Evolutionary conservation across 192 early-diverging fungal genomes (phyloP), one percentile per base, ranked within the genome.

Genomic region (Glomus cerebriforme): DNA sequence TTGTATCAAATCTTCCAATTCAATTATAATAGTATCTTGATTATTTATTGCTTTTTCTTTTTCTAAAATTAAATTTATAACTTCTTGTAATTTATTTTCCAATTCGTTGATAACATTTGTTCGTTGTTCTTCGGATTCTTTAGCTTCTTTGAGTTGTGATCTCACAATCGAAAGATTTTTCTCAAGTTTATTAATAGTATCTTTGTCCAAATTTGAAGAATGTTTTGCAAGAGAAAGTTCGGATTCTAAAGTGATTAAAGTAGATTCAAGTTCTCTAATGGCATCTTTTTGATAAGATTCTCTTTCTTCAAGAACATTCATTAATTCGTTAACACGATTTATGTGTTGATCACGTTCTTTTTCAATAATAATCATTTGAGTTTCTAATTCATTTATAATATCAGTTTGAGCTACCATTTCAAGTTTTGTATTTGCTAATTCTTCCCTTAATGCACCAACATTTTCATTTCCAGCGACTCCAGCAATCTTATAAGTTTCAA

Each of bases 271-370:
- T n/a, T 19, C 63, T 39, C 27, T 34, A 27, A 77, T 34, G 0
- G 75, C 62, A 34, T 77, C 75, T 65, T 65, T 66, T 43, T 77
- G 75, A n/a, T 47, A 39, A 65, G 62, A 10, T 45, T 77, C 60
- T 45, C 29, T 65, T 47, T 77, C 62, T 65, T 77, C 29, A 58
- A 78, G 77, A 7, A 24, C 31, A n/a, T 32, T 37, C 39, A 19
- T 59, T 26, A 78, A 34, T 59, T 78, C 77, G 35, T 47, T n/a
- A 31, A 68, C 66, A 19, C 47, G 77, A 45, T 45, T 27, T 3
- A 22, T 2, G 2, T 59, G 54, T n/a, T 78, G 26, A 34, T 78
- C 65, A 32, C 75, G 59, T 77, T 63, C 27, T 47, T 66, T 66
- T 24, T 77, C 75, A n/a, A 77, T 64, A n/a, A 34, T 29, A 17